These are phyloP conservation scores for Phytophthora agathidicida DNA, from an alignment of 352 stramenopile genomes.

Conservation along the genomic window DNA sequence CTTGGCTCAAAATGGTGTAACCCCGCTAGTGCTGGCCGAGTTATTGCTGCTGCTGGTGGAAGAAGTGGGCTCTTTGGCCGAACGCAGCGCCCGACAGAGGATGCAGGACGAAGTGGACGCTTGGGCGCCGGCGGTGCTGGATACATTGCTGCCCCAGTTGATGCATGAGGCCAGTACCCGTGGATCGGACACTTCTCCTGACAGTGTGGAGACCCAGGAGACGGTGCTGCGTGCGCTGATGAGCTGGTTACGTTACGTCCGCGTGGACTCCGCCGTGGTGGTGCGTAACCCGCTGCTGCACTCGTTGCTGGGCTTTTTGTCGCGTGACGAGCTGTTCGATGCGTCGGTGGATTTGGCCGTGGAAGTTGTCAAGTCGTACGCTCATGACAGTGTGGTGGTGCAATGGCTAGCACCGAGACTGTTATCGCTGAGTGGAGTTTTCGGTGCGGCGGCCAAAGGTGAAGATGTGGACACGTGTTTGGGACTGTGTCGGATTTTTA, in stretches of 20 bases:
- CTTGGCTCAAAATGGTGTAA: slow-evolving; percentile 44
- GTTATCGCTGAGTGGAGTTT: slow-evolving; percentile 65
- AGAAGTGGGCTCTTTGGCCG: slow-evolving; percentile 59
- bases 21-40: slow-evolving; percentile 50
- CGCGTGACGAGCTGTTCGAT: slow-evolving; percentile 84
- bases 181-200: slow-evolving; percentile 7
- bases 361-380: slow-evolving; percentile 74
- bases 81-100: slow-evolving; percentile 48
- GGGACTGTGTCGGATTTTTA: slow-evolving; percentile 89
- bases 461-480: slow-evolving; percentile 82
- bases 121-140: slow-evolving; percentile 62
- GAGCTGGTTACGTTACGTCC: slow-evolving; percentile 71
- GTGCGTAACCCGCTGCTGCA: slow-evolving; percentile 74
- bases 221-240: slow-evolving; percentile 64
- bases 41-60: slow-evolving; percentile 76
- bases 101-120: slow-evolving; percentile 69
- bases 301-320: slow-evolving; percentile 66
- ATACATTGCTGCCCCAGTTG: slow-evolving; percentile 71
- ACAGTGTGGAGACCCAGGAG: slow-evolving; percentile 51
- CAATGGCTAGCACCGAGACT: slow-evolving; percentile 83
- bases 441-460: slow-evolving; percentile 48
- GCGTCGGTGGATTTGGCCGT: slow-evolving; percentile 82
- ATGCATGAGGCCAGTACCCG: slow-evolving; percentile 61
- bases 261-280: slow-evolving; percentile 44
- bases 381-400: slow-evolving; percentile 56